These are phyloP conservation scores for Penicillium pancosmium DNA, from an alignment of 495 filamentous ascomycete species.

Conservation along the genomic window DNA sequence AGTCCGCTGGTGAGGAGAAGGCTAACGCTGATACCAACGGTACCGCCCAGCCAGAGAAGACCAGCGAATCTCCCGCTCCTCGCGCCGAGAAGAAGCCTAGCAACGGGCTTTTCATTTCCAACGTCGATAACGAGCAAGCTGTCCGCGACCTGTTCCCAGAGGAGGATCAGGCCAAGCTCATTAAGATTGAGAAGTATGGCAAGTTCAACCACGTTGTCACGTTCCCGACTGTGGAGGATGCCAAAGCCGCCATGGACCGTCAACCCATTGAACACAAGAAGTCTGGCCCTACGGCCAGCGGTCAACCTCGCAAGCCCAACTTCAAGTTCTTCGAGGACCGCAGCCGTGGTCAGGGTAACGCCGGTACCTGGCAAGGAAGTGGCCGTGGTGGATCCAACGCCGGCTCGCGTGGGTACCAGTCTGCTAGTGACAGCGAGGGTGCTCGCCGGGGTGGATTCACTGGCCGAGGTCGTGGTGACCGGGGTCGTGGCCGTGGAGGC, in stretches of 20 bases:
- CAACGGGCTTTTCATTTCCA: slow-evolving; percentile 82
- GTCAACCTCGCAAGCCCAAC: slow-evolving; percentile 68
- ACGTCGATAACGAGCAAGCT: slow-evolving; percentile 74
- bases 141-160: slow-evolving; percentile 77
- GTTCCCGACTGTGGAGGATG: slow-evolving; percentile 76
- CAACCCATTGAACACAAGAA: slow-evolving; percentile 75
- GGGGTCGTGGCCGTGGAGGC: slow-evolving; percentile 54
- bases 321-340: slow-evolving; percentile 79
- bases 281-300: slow-evolving; percentile 50
- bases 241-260: slow-evolving; percentile 71
- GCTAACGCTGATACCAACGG: slow-evolving; percentile 40
- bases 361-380: slow-evolving; percentile 76
- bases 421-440: slow-evolving; percentile 82
- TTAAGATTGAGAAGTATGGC: slow-evolving; percentile 75
- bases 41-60: slow-evolving; percentile 40
- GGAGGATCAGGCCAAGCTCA: slow-evolving; percentile 77
- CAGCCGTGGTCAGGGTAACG: slow-evolving; percentile 56
- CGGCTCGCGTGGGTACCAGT: slow-evolving; percentile 71
- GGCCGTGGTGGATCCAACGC: slow-evolving; percentile 56
- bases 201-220: slow-evolving; percentile 77
- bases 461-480: slow-evolving; percentile 60
- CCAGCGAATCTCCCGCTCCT: slow-evolving; percentile 39
- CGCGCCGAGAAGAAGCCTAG: slow-evolving; percentile 57
- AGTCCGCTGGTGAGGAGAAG: slow-evolving; percentile 41
- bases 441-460: slow-evolving; percentile 63